phyloP scores from a whole-genome alignment of 495 filamentous ascomycete species.

The Penicillium simplicissimum region DNA sequence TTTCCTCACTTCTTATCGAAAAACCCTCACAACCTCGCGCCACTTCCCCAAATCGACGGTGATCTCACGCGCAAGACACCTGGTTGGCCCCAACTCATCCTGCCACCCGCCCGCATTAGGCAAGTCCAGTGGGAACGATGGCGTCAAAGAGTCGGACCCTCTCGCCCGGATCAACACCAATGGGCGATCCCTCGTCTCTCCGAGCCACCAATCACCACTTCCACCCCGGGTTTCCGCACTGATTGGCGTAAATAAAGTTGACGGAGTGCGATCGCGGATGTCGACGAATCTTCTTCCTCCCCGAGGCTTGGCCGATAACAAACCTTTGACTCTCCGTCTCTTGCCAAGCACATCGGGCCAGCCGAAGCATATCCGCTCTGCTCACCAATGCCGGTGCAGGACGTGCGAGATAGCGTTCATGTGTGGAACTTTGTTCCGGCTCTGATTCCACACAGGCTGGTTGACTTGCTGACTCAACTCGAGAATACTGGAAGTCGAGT shows the following conservation, averaged over 20 bases:
- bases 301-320: not conserved
- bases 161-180: not conserved
- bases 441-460: no score
- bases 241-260: constrained; percentile 1
- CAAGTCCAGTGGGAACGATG: constrained; percentile 16
- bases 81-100: constrained; percentile 4
- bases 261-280: not conserved
- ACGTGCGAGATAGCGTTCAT: not conserved
- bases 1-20: constrained; percentile 1
- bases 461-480: no score
- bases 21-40: not conserved
- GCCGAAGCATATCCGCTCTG: not conserved
- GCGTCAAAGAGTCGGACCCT: constrained; percentile 29
- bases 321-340: no score
- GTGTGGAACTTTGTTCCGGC: not conserved
- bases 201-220: not conserved
- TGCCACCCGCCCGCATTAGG: constrained; percentile 17
- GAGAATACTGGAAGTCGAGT: not conserved
- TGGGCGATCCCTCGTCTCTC: not conserved
- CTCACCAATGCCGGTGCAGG: not conserved
- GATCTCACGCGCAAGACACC: not conserved
- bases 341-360: no score
- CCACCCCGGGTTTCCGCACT: no score
- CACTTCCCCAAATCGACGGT: not conserved
- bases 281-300: not conserved